Base-by-base conservation (phyloP, 1,284 basidiomycete species). In the Grifola frondosa region DNA sequence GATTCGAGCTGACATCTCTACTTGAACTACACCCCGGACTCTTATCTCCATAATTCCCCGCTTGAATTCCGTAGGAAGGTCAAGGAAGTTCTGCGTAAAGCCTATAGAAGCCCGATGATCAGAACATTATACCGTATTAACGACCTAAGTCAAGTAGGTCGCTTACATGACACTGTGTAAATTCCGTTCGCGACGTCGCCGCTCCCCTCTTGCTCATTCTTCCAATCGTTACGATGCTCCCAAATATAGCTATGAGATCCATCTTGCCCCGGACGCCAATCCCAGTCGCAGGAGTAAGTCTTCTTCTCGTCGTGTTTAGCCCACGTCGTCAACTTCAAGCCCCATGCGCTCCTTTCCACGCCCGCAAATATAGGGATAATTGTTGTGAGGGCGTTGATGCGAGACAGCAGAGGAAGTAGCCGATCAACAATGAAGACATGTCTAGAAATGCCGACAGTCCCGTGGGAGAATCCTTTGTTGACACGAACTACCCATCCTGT, bases 351-450 rank as follows among this genome's bases (percentile, higher is more conserved):
- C 22, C 44, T 51, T 13, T 52, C 46, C 20, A 58, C 46, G 12
- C 52, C 56, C 12, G 51, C 42, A 28, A 55, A 59, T 6, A 42
- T 40, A 5, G 62, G 56, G 9, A 63, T 48, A 33, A 65, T 47
- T 5, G 63, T 62, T 1, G 61, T 64, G 30, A 46, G 30, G 6
- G 51, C 46, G 44, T 65, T 65, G 50, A 65, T 42, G 16, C 41
- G 31, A 23, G 57, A 52, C 11, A 65, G 50, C 26, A 48, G 40
- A 9, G 34, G 30, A 12, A 62, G 50, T 3, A 65, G 42, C 11
- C 41, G 46, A n/a, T n/a, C n/a, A 3, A 53, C 42, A 15, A 58
- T 52, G 58, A 63, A 63, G 2, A 48, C 35, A 11, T 42, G 35
- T 6, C 50, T 42, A 6, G 60, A 56, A 12, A 64, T 37, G 33